Evolutionary conservation across 73 alveolate genomes (phyloP), one percentile per base, ranked within the genome.

Genomic region (Blepharisma stoltei): DNA sequence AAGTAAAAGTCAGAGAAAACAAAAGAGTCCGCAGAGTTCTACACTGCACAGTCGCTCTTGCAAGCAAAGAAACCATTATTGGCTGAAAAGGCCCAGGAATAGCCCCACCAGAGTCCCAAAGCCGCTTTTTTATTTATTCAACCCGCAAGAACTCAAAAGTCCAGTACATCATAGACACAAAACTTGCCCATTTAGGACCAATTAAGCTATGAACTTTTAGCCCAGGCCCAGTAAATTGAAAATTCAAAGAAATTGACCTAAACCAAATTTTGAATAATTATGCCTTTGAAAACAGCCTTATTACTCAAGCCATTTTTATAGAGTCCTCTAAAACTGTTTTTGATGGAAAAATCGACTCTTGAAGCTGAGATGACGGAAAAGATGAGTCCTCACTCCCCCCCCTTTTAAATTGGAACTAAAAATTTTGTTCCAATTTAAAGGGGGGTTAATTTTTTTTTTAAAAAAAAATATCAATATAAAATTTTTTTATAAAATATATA

Each of bases 51-150:
- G 23, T 60, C 46, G 73, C 73, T 14, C 46, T 60, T 60, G 73
- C 73, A 1, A 14, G 46, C 2, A 60, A 60, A 60, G 73, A 60
- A 25, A 60, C 73, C 0, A 14, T 60, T 60, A 20, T 25, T 9
- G 73, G 73, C 45, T 60, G 73, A 38, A 38, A 60, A 20, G 73
- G 73, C 18, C 48, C 73, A 14, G 73, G 73, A 60, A 25, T 60
- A 25, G 46, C 73, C 73, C 48, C 18, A 1, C 23, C 18, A 4
- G 18, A n/a, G 2, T 20, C 49, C 2, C 14, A 60, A 25, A 18
- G 23, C 49, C 46, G n/a, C 5, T 60, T 60, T 60, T 60, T 60
- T 25, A 60, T 60, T 38, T 18, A 25, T 2, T 9, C 14, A 18
- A 9, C 73, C 14, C 37, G 45, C n/a, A 60, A 14, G 2, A 14